Evolutionary conservation across 805 yeast genomes (phyloP).

Genomic region (Lipomyces kockii): DNA sequence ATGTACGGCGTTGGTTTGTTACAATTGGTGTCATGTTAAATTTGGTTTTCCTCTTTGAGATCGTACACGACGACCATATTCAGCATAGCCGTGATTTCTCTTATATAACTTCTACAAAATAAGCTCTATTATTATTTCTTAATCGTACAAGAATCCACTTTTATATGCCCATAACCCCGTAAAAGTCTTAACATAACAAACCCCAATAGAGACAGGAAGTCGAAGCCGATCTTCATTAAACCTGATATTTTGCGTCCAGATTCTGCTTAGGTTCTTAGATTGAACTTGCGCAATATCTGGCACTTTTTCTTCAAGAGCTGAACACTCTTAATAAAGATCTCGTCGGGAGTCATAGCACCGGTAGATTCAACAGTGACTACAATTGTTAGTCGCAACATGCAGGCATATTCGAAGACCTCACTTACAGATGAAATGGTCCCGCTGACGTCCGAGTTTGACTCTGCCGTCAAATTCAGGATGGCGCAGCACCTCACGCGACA

Average conservation of each 20-base stretch:
- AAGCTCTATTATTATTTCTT: neutral
- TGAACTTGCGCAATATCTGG: constrained; percentile 33
- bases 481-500: constrained; percentile 92
- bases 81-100: neutral
- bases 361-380: constrained; percentile 83
- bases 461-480: constrained; percentile 88
- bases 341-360: constrained; percentile 97
- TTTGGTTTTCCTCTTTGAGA: neutral
- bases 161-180: neutral
- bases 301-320: constrained; percentile 79
- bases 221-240: neutral
- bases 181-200: neutral
- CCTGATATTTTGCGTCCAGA: neutral
- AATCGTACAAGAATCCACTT: neutral
- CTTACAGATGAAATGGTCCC: constrained; percentile 82
- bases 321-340: constrained; percentile 88
- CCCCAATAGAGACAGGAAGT: neutral
- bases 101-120: neutral
- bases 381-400: neutral
- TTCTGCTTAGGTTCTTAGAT: constrained; percentile 22
- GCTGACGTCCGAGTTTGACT: constrained; percentile 86
- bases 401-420: neutral
- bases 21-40: neutral
- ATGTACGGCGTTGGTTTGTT: neutral
- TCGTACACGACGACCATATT: neutral